Conservation (phyloP, 1,139 yeast genomes). For the Kluyveromyces sp. region DNA sequence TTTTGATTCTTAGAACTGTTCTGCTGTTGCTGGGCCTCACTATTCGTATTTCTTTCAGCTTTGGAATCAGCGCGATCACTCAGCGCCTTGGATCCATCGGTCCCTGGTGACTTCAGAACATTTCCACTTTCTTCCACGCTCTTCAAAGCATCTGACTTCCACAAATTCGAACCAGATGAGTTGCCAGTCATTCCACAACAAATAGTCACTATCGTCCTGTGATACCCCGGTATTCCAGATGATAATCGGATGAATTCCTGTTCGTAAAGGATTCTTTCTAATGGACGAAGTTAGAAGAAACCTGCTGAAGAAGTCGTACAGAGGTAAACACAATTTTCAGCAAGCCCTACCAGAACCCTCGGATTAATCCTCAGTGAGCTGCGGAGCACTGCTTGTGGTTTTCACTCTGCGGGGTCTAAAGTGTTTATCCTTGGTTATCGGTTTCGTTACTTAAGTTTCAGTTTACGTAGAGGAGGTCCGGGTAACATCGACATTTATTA, state of each 20-base stretch:
- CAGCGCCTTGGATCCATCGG: not conserved
- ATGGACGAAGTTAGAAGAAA: too few relatives aligned
- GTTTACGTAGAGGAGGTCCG: not conserved
- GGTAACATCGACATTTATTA: not conserved
- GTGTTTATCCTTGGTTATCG: not conserved
- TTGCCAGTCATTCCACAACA: not conserved
- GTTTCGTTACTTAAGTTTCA: not conserved
- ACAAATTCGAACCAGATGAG: not conserved
- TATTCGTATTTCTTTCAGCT: not conserved
- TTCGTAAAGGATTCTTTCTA: not conserved
- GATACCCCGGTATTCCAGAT: not conserved
- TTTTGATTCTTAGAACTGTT: slow-evolving; percentile 5
- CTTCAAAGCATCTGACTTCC: not conserved
- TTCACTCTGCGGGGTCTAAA: too few relatives aligned
- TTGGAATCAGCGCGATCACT: not conserved
- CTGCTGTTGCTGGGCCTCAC: not conserved
- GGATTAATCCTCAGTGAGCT: too few relatives aligned
- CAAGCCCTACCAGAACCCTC: too few relatives aligned
- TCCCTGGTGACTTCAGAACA: not conserved
- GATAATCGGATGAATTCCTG: not conserved
- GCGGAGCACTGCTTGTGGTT: too few relatives aligned
- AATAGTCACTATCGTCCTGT: too few relatives aligned
- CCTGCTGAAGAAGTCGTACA: too few relatives aligned
- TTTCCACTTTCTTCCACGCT: not conserved
- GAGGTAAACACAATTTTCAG: too few relatives aligned